Base-by-base conservation (phyloP, 2,329 filamentous ascomycete species). In the Fusarium euwallaceae region DNA sequence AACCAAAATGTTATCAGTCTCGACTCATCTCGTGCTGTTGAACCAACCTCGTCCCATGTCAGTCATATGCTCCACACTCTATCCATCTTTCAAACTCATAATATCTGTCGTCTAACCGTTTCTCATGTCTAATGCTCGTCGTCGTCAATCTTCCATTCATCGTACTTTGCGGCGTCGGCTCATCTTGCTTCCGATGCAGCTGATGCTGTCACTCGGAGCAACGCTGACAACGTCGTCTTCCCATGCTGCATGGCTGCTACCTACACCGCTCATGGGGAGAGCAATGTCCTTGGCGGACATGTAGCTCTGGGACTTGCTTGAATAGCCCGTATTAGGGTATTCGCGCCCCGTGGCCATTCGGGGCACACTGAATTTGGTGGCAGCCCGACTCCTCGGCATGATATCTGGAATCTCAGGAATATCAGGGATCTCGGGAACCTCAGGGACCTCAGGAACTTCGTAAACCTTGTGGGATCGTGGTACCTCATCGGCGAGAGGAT, bases 131-230 rank as follows among this genome's bases (percentile, higher is more conserved):
- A 63, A 75, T 56, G 45, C 53, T 65, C 67, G 14, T 67, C 58
- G n/a, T 67, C 45, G 16, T 58, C 60, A 41, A 41, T 61, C 56
- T 60, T 62, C 51, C 41, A 61, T 66, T 68, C 29, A 79, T 73
- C 76, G 68, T 66, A 74, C 74, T 61, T 73, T 79, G 53, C 76
- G 76, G 51, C 73, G 73, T 60, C 79, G 73, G 67, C 77, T 75
- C 74, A 67, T 78, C 64, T 78, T 80, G 69, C 75, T 85, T 24
- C 89, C 90, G n/a, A 91, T 85, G 74, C 88, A 89, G 78, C 89
- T 91, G 66, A 92, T 90, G 76, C 90, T 92, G 78, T 92, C 90
- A 75, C 86, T 88, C 2, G 90, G 90, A 51, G 86, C 88, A 39
- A 92, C 83, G 75, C 88, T 91, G 59, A 84, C 86, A 61, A 82